These are phyloP conservation scores for Rhododendron simsii DNA, from an alignment of 148 eudicot genomes.

Conservation along the genomic window DNA sequence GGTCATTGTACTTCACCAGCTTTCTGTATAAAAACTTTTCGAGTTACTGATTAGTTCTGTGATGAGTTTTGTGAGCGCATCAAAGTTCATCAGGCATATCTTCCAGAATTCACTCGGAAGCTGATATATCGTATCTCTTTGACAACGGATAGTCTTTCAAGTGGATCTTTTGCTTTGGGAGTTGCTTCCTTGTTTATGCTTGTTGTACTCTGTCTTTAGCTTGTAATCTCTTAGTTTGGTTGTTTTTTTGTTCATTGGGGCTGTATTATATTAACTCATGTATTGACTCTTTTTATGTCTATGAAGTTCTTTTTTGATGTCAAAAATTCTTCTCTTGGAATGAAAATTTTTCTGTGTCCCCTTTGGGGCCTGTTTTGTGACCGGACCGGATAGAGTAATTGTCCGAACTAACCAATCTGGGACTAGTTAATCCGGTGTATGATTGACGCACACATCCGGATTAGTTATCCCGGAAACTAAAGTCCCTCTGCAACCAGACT, in stretches of 20 bases:
- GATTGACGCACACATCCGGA: background rate
- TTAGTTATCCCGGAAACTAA: background rate
- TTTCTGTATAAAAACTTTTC: slow-evolving; percentile 26
- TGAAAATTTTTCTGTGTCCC: background rate
- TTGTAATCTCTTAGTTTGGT: too few species aligned
- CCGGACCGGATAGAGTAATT: background rate
- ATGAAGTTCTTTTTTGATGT: too few species aligned
- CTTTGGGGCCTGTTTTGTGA: background rate
- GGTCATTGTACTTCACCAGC: slow-evolving; percentile 11
- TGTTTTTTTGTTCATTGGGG: too few species aligned
- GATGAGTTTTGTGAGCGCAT: background rate
- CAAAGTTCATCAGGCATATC: too few species aligned
- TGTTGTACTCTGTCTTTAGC: too few species aligned
- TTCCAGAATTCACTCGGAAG: too few species aligned
- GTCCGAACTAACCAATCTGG: background rate
- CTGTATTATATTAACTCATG: too few species aligned
- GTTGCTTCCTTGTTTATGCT: too few species aligned
- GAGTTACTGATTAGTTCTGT: slow-evolving; percentile 1
- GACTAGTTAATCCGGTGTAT: background rate
- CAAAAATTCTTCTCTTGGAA: slow-evolving; percentile 3
- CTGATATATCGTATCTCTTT: too few species aligned
- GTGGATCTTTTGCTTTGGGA: too few species aligned
- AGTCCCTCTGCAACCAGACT: background rate
- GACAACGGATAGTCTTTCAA: too few species aligned
- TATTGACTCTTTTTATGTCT: too few species aligned